Percentiles rank a stretch among this genome's conserved stretches.
Evolutionary conservation across 1,284 basidiomycete genomes (phyloP).

Genomic region (Marasmius tenuissimus): DNA sequence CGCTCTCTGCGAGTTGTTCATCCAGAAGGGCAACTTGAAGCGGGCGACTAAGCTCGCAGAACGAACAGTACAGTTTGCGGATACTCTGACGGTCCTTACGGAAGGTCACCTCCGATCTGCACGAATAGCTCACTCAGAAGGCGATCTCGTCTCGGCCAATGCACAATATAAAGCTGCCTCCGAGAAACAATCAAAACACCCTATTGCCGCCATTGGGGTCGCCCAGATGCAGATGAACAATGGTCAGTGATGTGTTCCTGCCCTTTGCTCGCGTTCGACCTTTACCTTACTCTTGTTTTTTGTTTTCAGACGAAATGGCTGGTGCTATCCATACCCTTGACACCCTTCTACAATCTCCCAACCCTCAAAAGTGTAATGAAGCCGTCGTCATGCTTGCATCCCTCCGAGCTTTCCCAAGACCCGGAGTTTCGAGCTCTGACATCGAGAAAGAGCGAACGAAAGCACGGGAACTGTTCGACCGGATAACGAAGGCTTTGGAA

Average conservation of each 20-base stretch:
- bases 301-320: slow-evolving; percentile 62
- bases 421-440: slow-evolving; percentile 76
- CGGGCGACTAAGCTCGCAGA: slow-evolving; percentile 88
- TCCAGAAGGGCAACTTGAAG: slow-evolving; percentile 63
- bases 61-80: slow-evolving; percentile 88
- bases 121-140: slow-evolving; percentile 74
- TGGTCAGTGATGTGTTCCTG: slow-evolving; percentile 44
- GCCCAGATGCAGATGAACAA: slow-evolving; percentile 85
- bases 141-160: slow-evolving; percentile 61
- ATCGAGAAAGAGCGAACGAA: slow-evolving; percentile 67
- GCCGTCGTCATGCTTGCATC: slow-evolving; percentile 89
- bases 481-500: slow-evolving; percentile 67
- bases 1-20: slow-evolving; percentile 72
- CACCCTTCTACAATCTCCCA: slow-evolving; percentile 67
- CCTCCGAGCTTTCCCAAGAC: slow-evolving; percentile 76
- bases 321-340: slow-evolving; percentile 88
- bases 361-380: slow-evolving; percentile 68
- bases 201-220: slow-evolving; percentile 79
- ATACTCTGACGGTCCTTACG: slow-evolving; percentile 77
- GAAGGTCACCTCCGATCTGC: slow-evolving; percentile 81
- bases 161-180: slow-evolving; percentile 77
- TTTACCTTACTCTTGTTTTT: slow-evolving; percentile 2
- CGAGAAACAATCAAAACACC: slow-evolving; percentile 72
- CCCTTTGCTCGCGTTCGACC: slow-evolving; percentile 1
- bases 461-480: slow-evolving; percentile 82